phyloP scores from a whole-genome alignment of 805 yeast genomes.

The Starmerella etchellsii region DNA sequence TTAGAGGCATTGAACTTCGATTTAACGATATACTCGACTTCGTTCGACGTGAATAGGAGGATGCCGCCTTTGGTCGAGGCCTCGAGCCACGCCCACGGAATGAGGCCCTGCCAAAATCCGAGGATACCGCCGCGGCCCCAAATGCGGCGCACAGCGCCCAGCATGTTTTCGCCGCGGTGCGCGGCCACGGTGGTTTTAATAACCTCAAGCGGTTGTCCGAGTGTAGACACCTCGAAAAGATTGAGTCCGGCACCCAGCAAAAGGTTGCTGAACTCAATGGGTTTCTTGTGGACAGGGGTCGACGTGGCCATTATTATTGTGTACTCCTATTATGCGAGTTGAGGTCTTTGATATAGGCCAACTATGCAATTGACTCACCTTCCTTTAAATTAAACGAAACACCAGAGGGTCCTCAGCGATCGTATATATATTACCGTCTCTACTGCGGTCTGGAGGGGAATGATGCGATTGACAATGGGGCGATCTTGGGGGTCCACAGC shows the following conservation, averaged over 20 bases:
- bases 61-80: constrained; percentile 99
- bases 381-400: too few species aligned
- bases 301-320: not conserved
- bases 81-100: constrained; percentile 99
- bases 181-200: constrained; percentile 98
- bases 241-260: constrained; percentile 87
- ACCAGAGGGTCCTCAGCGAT: too few species aligned
- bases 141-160: constrained; percentile 57
- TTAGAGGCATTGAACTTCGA: constrained; percentile 42
- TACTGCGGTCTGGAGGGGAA: too few species aligned
- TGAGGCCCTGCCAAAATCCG: constrained; percentile 94
- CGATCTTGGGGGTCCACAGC: too few species aligned
- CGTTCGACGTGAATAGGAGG: constrained; percentile 79
- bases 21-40: constrained; percentile 69
- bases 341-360: too few species aligned
- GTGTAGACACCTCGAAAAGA: constrained; percentile 80
- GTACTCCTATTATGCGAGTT: not conserved
- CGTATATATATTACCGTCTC: too few species aligned
- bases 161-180: constrained; percentile 57
- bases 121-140: constrained; percentile 87
- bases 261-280: constrained; percentile 77
- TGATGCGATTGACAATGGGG: too few species aligned
- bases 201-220: constrained; percentile 96
- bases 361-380: too few species aligned
- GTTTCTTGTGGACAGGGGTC: constrained; percentile 52